Base-by-base conservation (phyloP, 2,329 filamentous ascomycete genomes). In the Fusarium sp. region DNA sequence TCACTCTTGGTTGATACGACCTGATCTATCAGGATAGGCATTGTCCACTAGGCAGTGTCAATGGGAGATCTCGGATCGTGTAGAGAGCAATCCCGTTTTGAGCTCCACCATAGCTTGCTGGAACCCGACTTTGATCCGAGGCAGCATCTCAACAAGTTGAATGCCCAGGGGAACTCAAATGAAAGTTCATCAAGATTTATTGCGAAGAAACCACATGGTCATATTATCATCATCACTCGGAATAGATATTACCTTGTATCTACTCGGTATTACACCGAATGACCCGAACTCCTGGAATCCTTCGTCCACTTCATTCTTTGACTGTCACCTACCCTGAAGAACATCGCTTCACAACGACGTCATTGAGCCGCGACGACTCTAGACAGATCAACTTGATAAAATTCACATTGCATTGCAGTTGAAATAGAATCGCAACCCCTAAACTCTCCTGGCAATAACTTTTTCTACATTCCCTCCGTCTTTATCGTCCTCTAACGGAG, bases 271-370 rank as follows among this genome's bases (percentile, higher is more conserved):
- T 53, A 5, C 49, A 16, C 49, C 27, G 49, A 53, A 56, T 56
- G 29, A 17, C 14, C n/a, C 31, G 51, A 24, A n/a, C 51, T 56
- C 49, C n/a, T 53, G 49, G 44, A 49, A 49, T 49, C 51, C 29
- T 35, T 58, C 55, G 22, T 58, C 12, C 29, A 36, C 22, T 59
- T 27, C 22, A 58, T 24, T 16, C 38, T 46, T 46, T 46, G 10
- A 4, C 11, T 53, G 33, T 24, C 9, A 24, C 16, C 24, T 73
- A 73, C 71, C 71, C 71, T 73, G 8, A 20, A 60, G n/a, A 53
- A 16, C 24, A 33, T 64, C n/a, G n/a, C 55, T 42, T 56, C 20
- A 38, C 5, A 49, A 36, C 64, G 42, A 73, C 68, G 71, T 66
- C 71, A 74, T 68, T 55, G 35, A 72, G 27, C 57, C 44, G 58